Conservation (phyloP, 2,329 filamentous ascomycete species). For the Neophaeococcomyces aloes region DNA sequence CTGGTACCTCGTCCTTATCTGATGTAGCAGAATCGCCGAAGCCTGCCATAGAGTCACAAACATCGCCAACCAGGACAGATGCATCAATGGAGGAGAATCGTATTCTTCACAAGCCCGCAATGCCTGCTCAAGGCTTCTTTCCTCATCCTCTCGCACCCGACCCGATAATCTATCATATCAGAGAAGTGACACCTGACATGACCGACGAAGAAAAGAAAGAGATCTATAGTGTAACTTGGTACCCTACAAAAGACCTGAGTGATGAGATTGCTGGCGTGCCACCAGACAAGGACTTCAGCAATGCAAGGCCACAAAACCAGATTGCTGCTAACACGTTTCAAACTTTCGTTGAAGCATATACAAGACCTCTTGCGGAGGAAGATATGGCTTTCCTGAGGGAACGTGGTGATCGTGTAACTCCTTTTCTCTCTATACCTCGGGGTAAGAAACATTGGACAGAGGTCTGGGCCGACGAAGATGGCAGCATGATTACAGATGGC, state of each 20-base stretch:
- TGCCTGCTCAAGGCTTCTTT: constrained; percentile 76
- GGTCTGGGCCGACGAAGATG: constrained; percentile 90
- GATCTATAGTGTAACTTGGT: constrained; percentile 78
- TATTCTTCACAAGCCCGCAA: constrained; percentile 48
- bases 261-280: constrained; percentile 81
- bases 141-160: constrained; percentile 83
- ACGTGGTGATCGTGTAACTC: constrained; percentile 68
- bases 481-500: constrained; percentile 60
- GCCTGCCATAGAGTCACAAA: constrained; percentile 38
- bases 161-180: constrained; percentile 89
- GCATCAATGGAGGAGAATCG: constrained; percentile 46
- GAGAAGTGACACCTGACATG: constrained; percentile 62
- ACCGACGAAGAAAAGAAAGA: constrained; percentile 72
- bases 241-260: constrained; percentile 67
- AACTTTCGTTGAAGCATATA: constrained; percentile 85
- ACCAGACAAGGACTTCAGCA: constrained; percentile 92
- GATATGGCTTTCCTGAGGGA: constrained; percentile 89
- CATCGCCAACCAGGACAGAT: constrained; percentile 52
- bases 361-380: constrained; percentile 80
- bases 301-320: constrained; percentile 83
- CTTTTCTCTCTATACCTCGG: constrained; percentile 76
- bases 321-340: constrained; percentile 89
- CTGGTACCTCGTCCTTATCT: constrained; percentile 22
- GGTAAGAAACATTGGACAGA: constrained; percentile 81
- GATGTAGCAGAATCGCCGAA: constrained; percentile 23